A percentile compares a stretch with the other conserved stretches of the same genome.
Evolutionary conservation across 345 rosid genomes (phyloP).

Genomic region (Schrenkiella parvula): DNA sequence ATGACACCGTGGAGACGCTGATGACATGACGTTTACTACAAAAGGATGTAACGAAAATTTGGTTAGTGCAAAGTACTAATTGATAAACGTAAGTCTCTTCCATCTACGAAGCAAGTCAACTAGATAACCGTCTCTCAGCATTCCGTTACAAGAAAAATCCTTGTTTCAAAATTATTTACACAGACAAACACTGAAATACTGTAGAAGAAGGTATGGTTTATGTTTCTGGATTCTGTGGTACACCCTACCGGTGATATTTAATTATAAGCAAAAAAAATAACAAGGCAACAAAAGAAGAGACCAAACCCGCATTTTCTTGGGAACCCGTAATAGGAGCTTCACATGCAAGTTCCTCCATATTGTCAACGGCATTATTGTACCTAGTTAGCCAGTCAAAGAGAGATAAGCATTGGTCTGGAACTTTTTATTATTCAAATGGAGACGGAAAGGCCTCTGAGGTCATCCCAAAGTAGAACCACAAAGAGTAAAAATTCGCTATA

Average conservation of each 20-base stretch:
- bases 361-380: constrained; percentile 31
- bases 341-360: constrained; percentile 34
- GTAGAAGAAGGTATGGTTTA: neutral
- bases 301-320: constrained; percentile 48
- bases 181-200: neutral
- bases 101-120: neutral
- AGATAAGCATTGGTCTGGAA: neutral
- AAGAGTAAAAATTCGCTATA: neutral
- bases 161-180: neutral
- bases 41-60: neutral
- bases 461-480: neutral
- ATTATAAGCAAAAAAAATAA: neutral
- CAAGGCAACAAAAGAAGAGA: constrained; percentile 4
- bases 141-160: neutral
- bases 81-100: neutral
- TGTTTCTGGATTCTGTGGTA: neutral
- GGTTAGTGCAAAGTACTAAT: neutral
- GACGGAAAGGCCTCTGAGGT: neutral
- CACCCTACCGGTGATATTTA: neutral
- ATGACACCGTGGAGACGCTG: constrained; percentile 32
- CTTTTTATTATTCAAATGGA: neutral
- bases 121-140: neutral
- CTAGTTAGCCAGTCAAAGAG: constrained; percentile 28
- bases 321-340: constrained; percentile 27
- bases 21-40: constrained; percentile 29